phyloP scores from a whole-genome alignment of 306 rosid species.

The Lathyrus aphaca region DNA sequence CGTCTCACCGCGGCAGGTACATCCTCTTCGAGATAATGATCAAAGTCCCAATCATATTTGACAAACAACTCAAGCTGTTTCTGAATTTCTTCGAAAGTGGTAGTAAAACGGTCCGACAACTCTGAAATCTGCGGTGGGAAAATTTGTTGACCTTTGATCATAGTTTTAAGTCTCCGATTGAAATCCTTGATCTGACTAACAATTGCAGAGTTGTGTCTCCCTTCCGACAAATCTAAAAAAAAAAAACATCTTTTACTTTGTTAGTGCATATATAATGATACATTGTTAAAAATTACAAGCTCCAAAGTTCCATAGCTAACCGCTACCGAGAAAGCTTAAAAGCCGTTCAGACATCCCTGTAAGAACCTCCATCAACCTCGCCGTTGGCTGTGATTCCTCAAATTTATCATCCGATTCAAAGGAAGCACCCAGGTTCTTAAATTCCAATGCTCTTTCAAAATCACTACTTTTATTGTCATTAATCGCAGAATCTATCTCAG shows the following conservation, averaged over 20 bases:
- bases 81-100: slow-evolving; percentile 51
- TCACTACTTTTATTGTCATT: slow-evolving; percentile 20
- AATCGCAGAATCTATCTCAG: slow-evolving; percentile 36
- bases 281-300: slow-evolving; percentile 8
- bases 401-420: slow-evolving; percentile 36
- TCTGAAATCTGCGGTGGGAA: slow-evolving; percentile 47
- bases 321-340: slow-evolving; percentile 43
- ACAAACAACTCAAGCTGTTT: slow-evolving; percentile 52
- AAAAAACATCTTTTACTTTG: background rate
- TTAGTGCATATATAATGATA: slow-evolving; percentile 34
- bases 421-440: slow-evolving; percentile 33
- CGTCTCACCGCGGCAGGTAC: slow-evolving; percentile 90
- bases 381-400: slow-evolving; percentile 34
- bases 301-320: slow-evolving; percentile 43
- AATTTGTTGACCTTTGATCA: slow-evolving; percentile 49
- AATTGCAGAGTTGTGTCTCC: slow-evolving; percentile 38
- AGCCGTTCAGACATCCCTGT: slow-evolving; percentile 43
- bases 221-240: slow-evolving; percentile 38
- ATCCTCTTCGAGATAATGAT: slow-evolving; percentile 84
- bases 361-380: slow-evolving; percentile 41
- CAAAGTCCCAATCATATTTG: slow-evolving; percentile 85
- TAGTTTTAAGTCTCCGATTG: slow-evolving; percentile 46
- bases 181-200: slow-evolving; percentile 46
- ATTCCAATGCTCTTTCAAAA: slow-evolving; percentile 14
- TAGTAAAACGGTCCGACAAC: too few relatives aligned